Conservation (phyloP, 345 rosid species). For the Trapa bicornis region DNA sequence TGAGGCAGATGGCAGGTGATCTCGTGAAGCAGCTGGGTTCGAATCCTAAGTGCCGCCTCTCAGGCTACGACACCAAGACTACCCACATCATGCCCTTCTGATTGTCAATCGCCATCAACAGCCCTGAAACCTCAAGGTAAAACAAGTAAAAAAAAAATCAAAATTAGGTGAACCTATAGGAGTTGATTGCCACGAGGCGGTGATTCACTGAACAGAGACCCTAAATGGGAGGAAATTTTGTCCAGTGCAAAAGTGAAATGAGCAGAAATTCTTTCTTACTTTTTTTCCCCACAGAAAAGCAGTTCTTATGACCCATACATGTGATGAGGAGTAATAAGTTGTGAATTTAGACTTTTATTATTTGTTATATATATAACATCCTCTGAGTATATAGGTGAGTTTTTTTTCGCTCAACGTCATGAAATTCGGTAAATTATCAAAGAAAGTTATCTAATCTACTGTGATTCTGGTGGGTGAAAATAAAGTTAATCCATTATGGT, state of each 20-base stretch:
- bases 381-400: no score
- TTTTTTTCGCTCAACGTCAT: no score
- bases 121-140: no score
- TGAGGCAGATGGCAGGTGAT: conserved; percentile 64
- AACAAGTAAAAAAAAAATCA: no score
- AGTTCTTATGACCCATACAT: not conserved
- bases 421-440: no score
- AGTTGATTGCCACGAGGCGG: not conserved
- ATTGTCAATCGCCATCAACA: conserved; percentile 16
- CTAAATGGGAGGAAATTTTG: conserved; percentile 1
- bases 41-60: conserved; percentile 33
- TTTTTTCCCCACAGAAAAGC: not conserved
- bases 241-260: not conserved
- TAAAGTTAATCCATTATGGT: no score
- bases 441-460: no score
- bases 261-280: not conserved
- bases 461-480: no score
- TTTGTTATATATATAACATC: no score
- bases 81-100: conserved; percentile 90
- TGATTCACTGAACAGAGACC: not conserved
- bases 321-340: not conserved
- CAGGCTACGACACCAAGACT: conserved; percentile 71
- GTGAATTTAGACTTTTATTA: not conserved
- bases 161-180: no score
- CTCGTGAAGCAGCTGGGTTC: conserved; percentile 49